Evolutionary conservation across 2,329 filamentous ascomycete genomes (phyloP), one percentile per base, ranked within the genome.

Genomic region (Capronia americana): DNA sequence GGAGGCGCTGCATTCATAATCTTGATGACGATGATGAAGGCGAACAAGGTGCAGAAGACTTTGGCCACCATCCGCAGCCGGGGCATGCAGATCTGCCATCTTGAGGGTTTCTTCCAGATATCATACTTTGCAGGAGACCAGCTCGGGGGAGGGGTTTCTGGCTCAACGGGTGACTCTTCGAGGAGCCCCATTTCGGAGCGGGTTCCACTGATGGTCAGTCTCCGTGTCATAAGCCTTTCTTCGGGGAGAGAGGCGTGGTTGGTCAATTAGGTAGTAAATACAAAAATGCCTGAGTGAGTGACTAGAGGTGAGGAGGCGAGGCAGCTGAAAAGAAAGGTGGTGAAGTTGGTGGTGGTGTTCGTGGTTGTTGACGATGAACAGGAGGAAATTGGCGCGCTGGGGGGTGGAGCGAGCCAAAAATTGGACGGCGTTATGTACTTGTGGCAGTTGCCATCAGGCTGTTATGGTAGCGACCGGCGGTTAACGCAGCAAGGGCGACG

Each of bases 41-140:
- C 60, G 24, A 71, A 12, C n/a, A 71, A 61, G 12, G 57, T 63
- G 44, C 57, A 61, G 6, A 70, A 17, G 11, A 72, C 41, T 58
- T 72, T 73, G 44, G 66, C 66, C 20, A 71, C 44, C 30, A 72
- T 51, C 0, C 70, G 69, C 60, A 73, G 60, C 23, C 72, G 66
- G 11, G 72, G 72, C 69, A 72, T 71, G 61, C 71, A 73, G 30
- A 71, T 71, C 64, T 73, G 72, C 70, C 71, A 72, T 72, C 70
- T 71, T 51, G 72, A 73, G 11, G 72, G 71, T 53, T 70, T 70
- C 55, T 66, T 72, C 71, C 71, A 73, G 51, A 72, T 72, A n/a
- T 72, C 68, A 24, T 59, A 58, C 66, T 70, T 72, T 12, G 68
- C 67, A 11, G 71, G 71, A 53, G 68, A 67, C 69, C 70, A 72